phyloP scores from a whole-genome alignment of 768 basidiomycete species.

The Leccinum barrowsii region DNA sequence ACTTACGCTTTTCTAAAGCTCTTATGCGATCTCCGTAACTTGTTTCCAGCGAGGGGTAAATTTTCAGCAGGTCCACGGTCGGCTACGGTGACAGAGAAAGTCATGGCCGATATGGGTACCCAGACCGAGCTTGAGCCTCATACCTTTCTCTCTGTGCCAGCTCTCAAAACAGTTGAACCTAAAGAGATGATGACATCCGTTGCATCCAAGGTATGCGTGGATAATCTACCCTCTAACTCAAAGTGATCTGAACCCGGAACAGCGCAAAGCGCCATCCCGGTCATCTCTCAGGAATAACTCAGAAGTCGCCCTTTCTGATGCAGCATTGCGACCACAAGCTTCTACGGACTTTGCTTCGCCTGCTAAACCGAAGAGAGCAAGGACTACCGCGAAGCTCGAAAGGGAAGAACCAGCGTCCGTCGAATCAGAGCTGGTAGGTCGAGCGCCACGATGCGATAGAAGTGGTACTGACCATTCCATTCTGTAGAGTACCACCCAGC shows the following conservation, averaged over 20 bases:
- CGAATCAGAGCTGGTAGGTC: conserved; percentile 19
- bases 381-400: conserved; percentile 26
- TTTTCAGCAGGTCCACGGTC: not conserved
- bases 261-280: conserved; percentile 31
- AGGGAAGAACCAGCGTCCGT: conserved; percentile 17
- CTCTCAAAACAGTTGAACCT: conserved; percentile 13
- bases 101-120: conserved; percentile 21
- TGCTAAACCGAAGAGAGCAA: conserved; percentile 31
- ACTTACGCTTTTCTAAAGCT: conserved; percentile 30
- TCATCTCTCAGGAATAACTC: conserved; percentile 13
- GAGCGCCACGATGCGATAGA: not conserved
- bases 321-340: conserved; percentile 12
- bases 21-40: conserved; percentile 36
- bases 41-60: conserved; percentile 14
- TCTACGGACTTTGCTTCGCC: conserved; percentile 21
- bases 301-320: conserved; percentile 13
- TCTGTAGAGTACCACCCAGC: conserved; percentile 12
- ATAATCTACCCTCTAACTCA: not conserved
- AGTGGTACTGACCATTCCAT: conserved; percentile 4
- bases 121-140: conserved; percentile 28
- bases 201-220: conserved; percentile 19
- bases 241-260: conserved; percentile 6
- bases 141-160: not conserved
- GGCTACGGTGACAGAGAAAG: conserved; percentile 6
- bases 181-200: conserved; percentile 20